Evolutionary conservation across 768 basidiomycete species (phyloP), one percentile per base, ranked within the genome.

Genomic region (Macrolepiota fuliginosa): DNA sequence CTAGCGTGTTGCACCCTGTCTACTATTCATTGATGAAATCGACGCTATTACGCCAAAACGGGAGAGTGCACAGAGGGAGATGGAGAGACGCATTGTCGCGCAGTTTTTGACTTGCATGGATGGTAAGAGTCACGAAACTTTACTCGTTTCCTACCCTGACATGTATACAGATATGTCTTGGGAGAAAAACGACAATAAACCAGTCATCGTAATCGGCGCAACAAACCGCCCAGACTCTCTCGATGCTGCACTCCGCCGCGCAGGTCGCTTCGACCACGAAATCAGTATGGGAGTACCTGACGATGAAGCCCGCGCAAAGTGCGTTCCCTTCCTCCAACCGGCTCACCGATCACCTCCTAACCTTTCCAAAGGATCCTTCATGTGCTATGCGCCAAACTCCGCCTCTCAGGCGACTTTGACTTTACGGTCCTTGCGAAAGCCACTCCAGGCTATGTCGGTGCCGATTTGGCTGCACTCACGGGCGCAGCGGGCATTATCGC

Each of bases 21-120:
- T 99, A 1, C 74, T 99, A 9, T 98, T 98, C 76, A 92, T 99
- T 47, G 96, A 99, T 71, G 97, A 98, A 71, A 97, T 98, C 19
- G 96, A 98, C 69, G 94, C 96, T 6, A 96, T 99, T 64, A 98
- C 96, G 0, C 95, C 95, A 0, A 99, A 98, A 76, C 80, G 97
- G 62, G 97, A 99, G 75, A 98, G 92, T 67, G 96, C 97, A 0
- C 97, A 99, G 69, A 81, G 96, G 60, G 97, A 98, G 76, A 98
- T 98, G 97, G 97, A 98, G 69, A 77, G 96, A 49, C 83, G 97
- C 12, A 98, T 99, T 54, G 96, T 99, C 10, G 96, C 96, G 0
- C 97, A 99, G 72, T 92, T 99, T 65, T 74, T 98, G 58, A 98
- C 96, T 0, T 98, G 96, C 77, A 97, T 99, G 93, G 97, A 99